These are phyloP conservation scores for Peniophora sp. DNA, from an alignment of 1,284 basidiomycete species.

Conservation along the genomic window DNA sequence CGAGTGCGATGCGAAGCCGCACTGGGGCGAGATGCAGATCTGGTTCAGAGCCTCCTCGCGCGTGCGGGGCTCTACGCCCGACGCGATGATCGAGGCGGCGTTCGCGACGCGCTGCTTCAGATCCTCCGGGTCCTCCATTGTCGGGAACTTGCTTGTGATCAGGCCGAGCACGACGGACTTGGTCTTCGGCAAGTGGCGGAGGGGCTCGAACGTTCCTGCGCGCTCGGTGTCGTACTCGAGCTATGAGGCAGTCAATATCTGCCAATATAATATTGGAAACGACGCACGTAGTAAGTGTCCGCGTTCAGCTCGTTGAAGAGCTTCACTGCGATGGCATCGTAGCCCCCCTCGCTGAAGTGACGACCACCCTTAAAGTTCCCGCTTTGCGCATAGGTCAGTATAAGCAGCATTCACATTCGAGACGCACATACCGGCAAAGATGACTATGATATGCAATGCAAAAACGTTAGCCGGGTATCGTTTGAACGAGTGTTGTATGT, in stretches of 20 bases:
- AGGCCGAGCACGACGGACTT: slow-evolving; percentile 71
- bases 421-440: slow-evolving; percentile 75
- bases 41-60: slow-evolving; percentile 51
- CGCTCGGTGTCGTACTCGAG: slow-evolving; percentile 76
- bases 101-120: slow-evolving; percentile 54
- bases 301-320: slow-evolving; percentile 70
- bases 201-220: slow-evolving; percentile 63
- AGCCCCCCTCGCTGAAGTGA: slow-evolving; percentile 69
- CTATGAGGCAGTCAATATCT: slow-evolving; percentile 20
- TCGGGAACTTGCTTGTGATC: slow-evolving; percentile 63
- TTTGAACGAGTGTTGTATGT: too few relatives aligned
- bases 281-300: slow-evolving; percentile 62
- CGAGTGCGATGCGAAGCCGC: slow-evolving; percentile 66
- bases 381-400: background rate
- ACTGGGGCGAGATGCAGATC: slow-evolving; percentile 66
- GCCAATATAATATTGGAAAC: slow-evolving; percentile 3
- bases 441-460: slow-evolving; percentile 28
- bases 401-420: too few relatives aligned
- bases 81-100: slow-evolving; percentile 52
- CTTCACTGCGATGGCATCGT: slow-evolving; percentile 66
- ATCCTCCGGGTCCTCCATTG: slow-evolving; percentile 56
- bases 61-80: slow-evolving; percentile 43
- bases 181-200: slow-evolving; percentile 56
- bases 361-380: slow-evolving; percentile 35
- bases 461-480: too few relatives aligned